Base-by-base conservation (phyloP, 2,329 filamentous ascomycete genomes). In the Onygenales sp. region DNA sequence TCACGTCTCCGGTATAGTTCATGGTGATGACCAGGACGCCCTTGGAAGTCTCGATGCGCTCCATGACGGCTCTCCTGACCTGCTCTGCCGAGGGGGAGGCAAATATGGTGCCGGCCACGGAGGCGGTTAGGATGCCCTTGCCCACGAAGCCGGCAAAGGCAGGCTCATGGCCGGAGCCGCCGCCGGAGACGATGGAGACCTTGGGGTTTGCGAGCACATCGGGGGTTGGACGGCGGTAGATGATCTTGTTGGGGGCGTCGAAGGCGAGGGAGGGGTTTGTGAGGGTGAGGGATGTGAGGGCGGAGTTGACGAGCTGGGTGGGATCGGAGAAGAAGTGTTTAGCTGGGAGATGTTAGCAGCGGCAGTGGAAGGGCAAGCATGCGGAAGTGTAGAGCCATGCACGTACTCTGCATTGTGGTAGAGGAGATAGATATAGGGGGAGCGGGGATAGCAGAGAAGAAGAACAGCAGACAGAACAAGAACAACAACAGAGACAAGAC, bases 311-410 rank as follows among this genome's bases (percentile, higher is more conserved):
- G 50, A 96, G 82, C 64, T 86, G 79, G 51, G 83, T 82, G 43
- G 90, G 83, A 67, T 94, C 87, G 69, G 89, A 84, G 76, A 95
- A 83, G 76, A 96, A 95, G 74, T 96, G 91, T 76, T 93, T 94
- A 54, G 69, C 71, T 73, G 52, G 9, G 33, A 10, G 48, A 17
- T 14, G 50, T 27, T 27, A 27, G 21, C 21, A 27, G 21, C 5
- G 21, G 21, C 21, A 44, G 17, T 9, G 10, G 27, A 21, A 21
- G 21, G 45, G 47, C 50, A 43, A 56, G 55, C 42, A 55, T 39
- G 35, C 7, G 31, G 39, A 36, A 17, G 11, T 14, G 50, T 27
- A 31, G 31, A 9, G 32, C 14, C 14, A 27, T 27, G 21, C 21
- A 58, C 58, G 33, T 66, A 71, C 69, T 70, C 57, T 70, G 67